These are phyloP conservation scores for Tylopilus felleus DNA, from an alignment of 768 basidiomycete genomes.

Conservation along the genomic window DNA sequence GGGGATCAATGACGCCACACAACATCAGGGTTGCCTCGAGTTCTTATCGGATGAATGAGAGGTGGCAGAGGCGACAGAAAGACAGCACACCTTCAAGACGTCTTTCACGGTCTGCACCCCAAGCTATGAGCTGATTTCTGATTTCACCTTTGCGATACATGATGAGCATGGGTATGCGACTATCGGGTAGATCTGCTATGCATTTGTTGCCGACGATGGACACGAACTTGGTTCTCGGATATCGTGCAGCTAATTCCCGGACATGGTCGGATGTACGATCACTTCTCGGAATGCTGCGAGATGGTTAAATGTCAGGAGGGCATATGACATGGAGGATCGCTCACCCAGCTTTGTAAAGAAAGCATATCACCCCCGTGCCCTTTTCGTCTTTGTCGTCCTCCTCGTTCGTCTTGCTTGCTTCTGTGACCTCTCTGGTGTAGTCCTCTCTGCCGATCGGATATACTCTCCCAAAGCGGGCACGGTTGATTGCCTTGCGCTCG, in stretches of 20 bases:
- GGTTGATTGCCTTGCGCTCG: slow-evolving; percentile 52
- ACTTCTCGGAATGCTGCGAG: slow-evolving; percentile 71
- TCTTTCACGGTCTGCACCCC: slow-evolving; percentile 79
- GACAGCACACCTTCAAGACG: slow-evolving; percentile 64
- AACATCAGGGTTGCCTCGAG: slow-evolving; percentile 68
- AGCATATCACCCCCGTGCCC: slow-evolving; percentile 92
- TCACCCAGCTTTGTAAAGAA: slow-evolving; percentile 93
- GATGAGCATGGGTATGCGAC: slow-evolving; percentile 86
- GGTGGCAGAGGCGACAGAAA: not conserved
- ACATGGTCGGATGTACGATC: slow-evolving; percentile 73
- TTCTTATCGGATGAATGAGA: slow-evolving; percentile 38
- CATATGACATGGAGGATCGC: slow-evolving; percentile 26
- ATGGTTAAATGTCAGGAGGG: not conserved
- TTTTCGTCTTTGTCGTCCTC: slow-evolving; percentile 59
- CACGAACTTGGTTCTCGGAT: slow-evolving; percentile 93
- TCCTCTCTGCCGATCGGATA: slow-evolving; percentile 90
- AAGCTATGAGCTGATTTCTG: slow-evolving; percentile 76
- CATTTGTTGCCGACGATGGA: slow-evolving; percentile 94
- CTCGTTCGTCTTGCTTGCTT: slow-evolving; percentile 74
- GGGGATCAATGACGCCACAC: slow-evolving; percentile 60
- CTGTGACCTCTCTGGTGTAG: slow-evolving; percentile 93
- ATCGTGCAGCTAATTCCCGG: slow-evolving; percentile 66
- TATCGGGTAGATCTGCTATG: slow-evolving; percentile 93
- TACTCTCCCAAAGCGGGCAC: slow-evolving; percentile 75
- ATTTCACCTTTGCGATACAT: slow-evolving; percentile 93